These are phyloP conservation scores for Russula dissimulans DNA, from an alignment of 768 basidiomycete genomes.

Conservation along the genomic window DNA sequence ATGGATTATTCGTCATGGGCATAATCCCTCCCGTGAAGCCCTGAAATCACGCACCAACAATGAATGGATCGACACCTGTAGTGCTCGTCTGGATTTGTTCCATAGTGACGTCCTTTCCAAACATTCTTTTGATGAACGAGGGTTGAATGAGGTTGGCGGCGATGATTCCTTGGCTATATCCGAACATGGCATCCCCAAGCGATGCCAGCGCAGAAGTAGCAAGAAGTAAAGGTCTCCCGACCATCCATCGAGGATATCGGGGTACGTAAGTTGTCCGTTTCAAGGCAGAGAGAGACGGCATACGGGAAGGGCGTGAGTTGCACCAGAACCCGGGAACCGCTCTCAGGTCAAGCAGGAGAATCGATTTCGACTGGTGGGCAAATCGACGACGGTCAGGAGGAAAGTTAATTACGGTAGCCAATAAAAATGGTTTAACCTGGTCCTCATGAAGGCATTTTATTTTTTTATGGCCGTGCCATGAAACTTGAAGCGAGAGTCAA, in stretches of 20 bases:
- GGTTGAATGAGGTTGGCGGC: conserved; percentile 45
- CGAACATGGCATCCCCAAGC: conserved; percentile 49
- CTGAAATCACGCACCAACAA: conserved; percentile 36
- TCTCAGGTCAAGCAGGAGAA: no score
- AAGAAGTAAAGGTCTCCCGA: conserved; percentile 40
- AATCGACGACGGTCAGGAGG: no score
- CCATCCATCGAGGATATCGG: conserved; percentile 46
- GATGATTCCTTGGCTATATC: conserved; percentile 45
- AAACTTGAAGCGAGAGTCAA: no score
- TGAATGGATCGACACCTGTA: conserved; percentile 38
- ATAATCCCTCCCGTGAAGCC: no score
- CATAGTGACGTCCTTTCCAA: conserved; percentile 36
- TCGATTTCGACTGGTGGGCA: no score
- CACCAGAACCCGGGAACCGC: no score
- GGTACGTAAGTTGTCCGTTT: conserved; percentile 33
- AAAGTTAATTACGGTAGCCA: no score
- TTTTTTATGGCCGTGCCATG: no score
- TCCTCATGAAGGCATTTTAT: no score
- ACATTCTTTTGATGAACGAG: conserved; percentile 42
- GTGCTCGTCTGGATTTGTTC: conserved; percentile 34
- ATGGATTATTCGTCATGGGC: no score
- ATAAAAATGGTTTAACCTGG: no score
- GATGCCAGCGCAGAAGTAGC: conserved; percentile 44
- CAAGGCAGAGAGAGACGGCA: conserved; percentile 21
- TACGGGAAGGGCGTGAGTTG: background rate